Conservation (phyloP, 2,329 filamentous ascomycete genomes). For the Aspergillus sp. region DNA sequence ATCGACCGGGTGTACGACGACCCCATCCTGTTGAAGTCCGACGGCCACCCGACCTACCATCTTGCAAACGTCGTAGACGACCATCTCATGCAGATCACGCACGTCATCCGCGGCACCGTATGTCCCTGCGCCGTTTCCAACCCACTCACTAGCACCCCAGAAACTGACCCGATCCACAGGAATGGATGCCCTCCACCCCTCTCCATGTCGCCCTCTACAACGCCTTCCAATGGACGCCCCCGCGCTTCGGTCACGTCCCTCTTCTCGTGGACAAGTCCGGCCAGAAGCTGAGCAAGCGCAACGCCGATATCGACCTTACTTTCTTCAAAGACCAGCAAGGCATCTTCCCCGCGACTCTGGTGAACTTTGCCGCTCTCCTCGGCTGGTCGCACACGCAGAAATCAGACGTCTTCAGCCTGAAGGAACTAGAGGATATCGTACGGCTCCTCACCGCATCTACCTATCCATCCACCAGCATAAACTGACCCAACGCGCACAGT, state of each 20-base stretch:
- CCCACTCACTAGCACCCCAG: too few relatives aligned
- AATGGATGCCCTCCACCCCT: slow-evolving; percentile 95
- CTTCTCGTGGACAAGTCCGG: slow-evolving; percentile 67
- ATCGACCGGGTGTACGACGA: slow-evolving; percentile 65
- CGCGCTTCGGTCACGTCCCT: slow-evolving; percentile 77
- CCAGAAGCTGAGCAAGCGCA: slow-evolving; percentile 84
- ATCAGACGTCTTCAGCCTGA: slow-evolving; percentile 69
- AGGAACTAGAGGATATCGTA: slow-evolving; percentile 69
- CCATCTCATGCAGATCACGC: slow-evolving; percentile 90
- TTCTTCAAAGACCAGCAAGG: slow-evolving; percentile 57
- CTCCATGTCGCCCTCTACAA: slow-evolving; percentile 73
- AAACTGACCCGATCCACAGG: slow-evolving; percentile 44
- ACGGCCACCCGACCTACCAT: slow-evolving; percentile 93
- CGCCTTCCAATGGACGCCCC: slow-evolving; percentile 71
- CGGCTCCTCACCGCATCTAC: slow-evolving; percentile 19
- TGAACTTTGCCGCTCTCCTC: slow-evolving; percentile 81
- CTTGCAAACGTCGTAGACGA: slow-evolving; percentile 97
- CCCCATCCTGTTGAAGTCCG: slow-evolving; percentile 85
- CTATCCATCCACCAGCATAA: background rate
- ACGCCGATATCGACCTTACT: slow-evolving; percentile 63
- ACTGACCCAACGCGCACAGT: slow-evolving; percentile 46
- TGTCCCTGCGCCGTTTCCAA: slow-evolving; percentile 25
- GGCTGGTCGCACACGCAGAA: slow-evolving; percentile 73
- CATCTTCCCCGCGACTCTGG: slow-evolving; percentile 62
- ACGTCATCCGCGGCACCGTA: slow-evolving; percentile 85